phyloP scores from a whole-genome alignment of 164 flowering plant genomes.

The Akebia trifoliata region DNA sequence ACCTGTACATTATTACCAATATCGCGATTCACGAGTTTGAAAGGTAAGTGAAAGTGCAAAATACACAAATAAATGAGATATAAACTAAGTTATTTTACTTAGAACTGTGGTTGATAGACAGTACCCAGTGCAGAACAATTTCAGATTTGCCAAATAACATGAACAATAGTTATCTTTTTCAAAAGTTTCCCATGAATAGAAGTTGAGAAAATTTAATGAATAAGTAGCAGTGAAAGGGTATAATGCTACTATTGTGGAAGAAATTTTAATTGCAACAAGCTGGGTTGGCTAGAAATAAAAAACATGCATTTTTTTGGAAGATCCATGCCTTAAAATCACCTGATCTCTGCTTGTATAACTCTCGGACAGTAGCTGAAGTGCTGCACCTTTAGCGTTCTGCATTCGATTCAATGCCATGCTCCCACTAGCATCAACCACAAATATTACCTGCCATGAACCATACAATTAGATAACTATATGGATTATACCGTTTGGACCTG shows the following conservation, averaged over 20 bases:
- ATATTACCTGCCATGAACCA: conserved; percentile 71
- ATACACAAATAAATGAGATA: background rate
- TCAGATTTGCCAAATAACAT: background rate
- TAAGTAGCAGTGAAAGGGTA: background rate
- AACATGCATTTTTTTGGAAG: background rate
- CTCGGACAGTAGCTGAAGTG: conserved; percentile 86
- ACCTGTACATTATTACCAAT: conserved; percentile 41
- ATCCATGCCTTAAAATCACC: conserved; percentile 36
- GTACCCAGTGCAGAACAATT: too few species aligned
- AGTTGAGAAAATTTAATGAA: conserved; percentile 1
- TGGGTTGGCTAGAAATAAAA: background rate
- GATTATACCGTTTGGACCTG: conserved; percentile 2
- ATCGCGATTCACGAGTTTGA: background rate
- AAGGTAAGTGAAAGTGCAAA: background rate
- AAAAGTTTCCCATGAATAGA: background rate
- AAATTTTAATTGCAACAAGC: background rate
- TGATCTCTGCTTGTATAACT: conserved; percentile 99
- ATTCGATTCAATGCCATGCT: conserved; percentile 98
- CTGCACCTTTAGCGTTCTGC: conserved; percentile 99
- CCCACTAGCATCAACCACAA: conserved; percentile 99
- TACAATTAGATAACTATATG: conserved; percentile 10
- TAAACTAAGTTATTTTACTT: too few species aligned
- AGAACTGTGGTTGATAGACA: too few species aligned
- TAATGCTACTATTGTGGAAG: background rate
- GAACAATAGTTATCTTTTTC: background rate